These are phyloP conservation scores for Penicillium freii DNA, from an alignment of 2,329 filamentous ascomycete genomes.

Conservation along the genomic window DNA sequence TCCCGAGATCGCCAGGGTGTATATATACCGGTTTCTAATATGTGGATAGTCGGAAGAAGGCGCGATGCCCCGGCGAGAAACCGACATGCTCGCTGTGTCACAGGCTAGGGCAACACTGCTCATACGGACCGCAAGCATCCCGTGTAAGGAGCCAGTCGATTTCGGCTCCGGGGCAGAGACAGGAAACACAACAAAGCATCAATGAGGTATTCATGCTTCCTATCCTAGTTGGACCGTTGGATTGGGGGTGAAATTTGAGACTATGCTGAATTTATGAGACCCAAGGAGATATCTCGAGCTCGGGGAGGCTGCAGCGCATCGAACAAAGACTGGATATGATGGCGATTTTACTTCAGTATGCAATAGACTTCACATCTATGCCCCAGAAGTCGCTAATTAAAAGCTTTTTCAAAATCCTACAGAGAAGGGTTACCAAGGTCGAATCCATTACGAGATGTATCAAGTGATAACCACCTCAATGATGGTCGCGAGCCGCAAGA, in stretches of 20 bases:
- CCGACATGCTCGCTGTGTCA: conserved; percentile 26
- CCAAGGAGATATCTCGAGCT: conserved; percentile 1
- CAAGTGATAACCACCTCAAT: background rate
- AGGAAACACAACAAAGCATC: background rate
- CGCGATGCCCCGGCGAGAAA: conserved; percentile 30
- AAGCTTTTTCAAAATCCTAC: rapidly evolving
- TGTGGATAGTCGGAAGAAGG: conserved; percentile 25
- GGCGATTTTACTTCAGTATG: conserved; percentile 17
- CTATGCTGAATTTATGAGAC: background rate
- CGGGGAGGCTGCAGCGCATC: conserved; percentile 20
- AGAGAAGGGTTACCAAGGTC: conserved; percentile 15
- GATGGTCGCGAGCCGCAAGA: background rate
- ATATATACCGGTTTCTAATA: background rate
- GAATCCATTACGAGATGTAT: background rate
- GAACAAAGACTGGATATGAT: conserved; percentile 25
- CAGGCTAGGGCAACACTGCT: conserved; percentile 23
- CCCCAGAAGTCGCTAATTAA: background rate
- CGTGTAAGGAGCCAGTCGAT: background rate
- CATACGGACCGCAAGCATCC: conserved; percentile 17
- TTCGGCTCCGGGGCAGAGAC: background rate
- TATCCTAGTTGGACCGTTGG: background rate
- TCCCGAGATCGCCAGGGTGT: background rate
- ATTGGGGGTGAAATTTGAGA: too few relatives aligned
- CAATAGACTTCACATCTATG: background rate
- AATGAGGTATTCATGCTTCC: background rate